Conservation (phyloP, 2,329 filamentous ascomycete genomes). For the Sporothrix dimorphospora region DNA sequence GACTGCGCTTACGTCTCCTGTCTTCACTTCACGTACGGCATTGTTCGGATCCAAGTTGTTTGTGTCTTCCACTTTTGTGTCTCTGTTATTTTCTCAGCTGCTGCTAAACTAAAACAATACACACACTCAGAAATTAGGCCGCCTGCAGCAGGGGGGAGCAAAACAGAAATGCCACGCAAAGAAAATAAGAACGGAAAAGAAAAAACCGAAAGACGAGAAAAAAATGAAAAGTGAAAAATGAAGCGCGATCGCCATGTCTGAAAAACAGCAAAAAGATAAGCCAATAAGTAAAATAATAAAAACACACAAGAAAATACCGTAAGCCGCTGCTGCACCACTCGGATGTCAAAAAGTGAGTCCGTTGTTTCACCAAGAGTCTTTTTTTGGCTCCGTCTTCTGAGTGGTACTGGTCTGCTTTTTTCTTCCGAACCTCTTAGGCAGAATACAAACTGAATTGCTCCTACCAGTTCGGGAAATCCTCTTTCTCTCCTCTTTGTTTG, state of each 20-base stretch:
- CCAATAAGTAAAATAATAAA: conserved; percentile 30
- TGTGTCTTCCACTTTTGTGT: conserved; percentile 13
- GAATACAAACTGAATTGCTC: conserved; percentile 35
- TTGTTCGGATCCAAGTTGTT: background rate
- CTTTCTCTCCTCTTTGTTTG: background rate
- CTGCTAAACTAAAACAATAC: conserved; percentile 29
- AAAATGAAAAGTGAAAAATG: conserved; percentile 33
- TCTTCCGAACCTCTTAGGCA: conserved; percentile 18
- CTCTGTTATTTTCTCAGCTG: conserved; percentile 30
- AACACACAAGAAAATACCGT: conserved; percentile 25
- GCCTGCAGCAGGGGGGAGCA: conserved; percentile 32
- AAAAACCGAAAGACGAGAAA: conserved; percentile 37
- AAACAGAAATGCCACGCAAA: conserved; percentile 21
- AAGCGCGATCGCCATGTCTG: conserved; percentile 19
- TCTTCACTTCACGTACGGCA: background rate
- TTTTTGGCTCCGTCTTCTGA: background rate
- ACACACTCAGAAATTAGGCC: conserved; percentile 32
- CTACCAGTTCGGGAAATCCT: conserved; percentile 23
- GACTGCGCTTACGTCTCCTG: background rate
- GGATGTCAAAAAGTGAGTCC: background rate
- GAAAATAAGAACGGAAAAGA: conserved; percentile 27
- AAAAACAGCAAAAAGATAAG: conserved; percentile 38
- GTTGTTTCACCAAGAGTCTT: conserved; percentile 5
- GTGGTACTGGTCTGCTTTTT: conserved; percentile 17
- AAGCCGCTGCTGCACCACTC: conserved; percentile 10